Evolutionary conservation across 2,329 filamentous ascomycete species (phyloP), one percentile per base, ranked within the genome.

Genomic region (Xylariaceae sp.): DNA sequence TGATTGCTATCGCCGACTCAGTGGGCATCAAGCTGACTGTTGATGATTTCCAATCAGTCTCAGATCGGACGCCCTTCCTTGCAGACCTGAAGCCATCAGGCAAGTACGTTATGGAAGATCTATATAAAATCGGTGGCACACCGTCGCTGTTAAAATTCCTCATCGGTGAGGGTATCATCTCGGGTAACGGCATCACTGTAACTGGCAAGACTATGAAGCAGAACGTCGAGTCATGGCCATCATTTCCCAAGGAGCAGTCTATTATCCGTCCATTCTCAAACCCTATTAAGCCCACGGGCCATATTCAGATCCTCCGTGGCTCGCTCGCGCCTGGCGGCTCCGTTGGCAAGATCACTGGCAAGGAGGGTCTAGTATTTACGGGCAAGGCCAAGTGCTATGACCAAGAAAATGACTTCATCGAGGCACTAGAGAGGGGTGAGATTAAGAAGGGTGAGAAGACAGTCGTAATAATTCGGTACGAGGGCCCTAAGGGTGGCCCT

Each of bases 341-440:
- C 1, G 92, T 96, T 9, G 92, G 91, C 57, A 96, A 96, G 75
- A 96, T 96, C 72, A 96, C 92, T 0, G 92, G 92, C 43, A 96
- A 96, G 76, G 92, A 96, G 73, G 92, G 92, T n/a, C 81, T 91
- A 13, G 79, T 77, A 9, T 96, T 96, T 73, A 85, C 81, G 10
- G 92, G 92, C 54, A 90, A 86, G 68, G 92, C 92, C 3, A 82
- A 85, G 35, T 89, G 92, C 59, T 96, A 92, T 71, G 81, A 96
- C 73, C 89, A 91, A 61, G 92, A 97, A 74, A 81, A 86, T 63
- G 82, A 87, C 66, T 88, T 96, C 64, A 89, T 95, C 69, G 76
- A 81, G 23, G 90, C 91, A 0, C 80, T 97, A 11, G 88, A 89
- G 73, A 78, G 81, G 37, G 90, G 91, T 49, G 80, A 87, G 63